phyloP scores from a whole-genome alignment of 129 eudicot genomes.

The Centella asiatica region DNA sequence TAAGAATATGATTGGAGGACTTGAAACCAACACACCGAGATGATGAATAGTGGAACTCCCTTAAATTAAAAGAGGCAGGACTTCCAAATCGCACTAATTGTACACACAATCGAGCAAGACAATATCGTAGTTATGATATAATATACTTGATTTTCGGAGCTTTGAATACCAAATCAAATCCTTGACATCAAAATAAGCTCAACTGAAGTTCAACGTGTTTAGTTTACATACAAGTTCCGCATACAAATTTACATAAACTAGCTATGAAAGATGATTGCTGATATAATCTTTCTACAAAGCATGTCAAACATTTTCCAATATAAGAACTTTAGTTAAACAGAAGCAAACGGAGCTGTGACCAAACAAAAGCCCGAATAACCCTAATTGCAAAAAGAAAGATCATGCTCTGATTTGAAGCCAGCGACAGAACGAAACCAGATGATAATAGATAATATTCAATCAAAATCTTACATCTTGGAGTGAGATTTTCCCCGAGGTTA shows the following conservation, averaged over 20 bases:
- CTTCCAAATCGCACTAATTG: no score
- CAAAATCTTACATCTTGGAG: slow-evolving; percentile 69
- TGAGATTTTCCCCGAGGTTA: slow-evolving; percentile 70
- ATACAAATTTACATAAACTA: no score
- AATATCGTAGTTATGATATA: not conserved
- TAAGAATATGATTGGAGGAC: not conserved
- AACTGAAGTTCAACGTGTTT: no score
- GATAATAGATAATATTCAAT: not conserved
- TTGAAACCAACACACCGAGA: not conserved
- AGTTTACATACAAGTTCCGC: no score
- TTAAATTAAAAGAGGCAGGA: not conserved
- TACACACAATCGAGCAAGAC: not conserved
- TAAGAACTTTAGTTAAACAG: not conserved
- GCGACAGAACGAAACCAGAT: no score
- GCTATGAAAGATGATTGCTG: not conserved
- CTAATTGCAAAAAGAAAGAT: not conserved
- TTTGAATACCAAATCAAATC: no score
- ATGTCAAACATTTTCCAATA: not conserved
- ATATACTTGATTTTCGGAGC: no score
- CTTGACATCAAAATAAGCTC: no score
- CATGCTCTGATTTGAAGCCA: not conserved
- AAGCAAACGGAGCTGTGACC: not conserved
- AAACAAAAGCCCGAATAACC: not conserved
- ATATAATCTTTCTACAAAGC: not conserved
- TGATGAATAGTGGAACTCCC: not conserved